Base-by-base conservation (phyloP, 352 stramenopile genomes). In the Globisporangium camurandrum region DNA sequence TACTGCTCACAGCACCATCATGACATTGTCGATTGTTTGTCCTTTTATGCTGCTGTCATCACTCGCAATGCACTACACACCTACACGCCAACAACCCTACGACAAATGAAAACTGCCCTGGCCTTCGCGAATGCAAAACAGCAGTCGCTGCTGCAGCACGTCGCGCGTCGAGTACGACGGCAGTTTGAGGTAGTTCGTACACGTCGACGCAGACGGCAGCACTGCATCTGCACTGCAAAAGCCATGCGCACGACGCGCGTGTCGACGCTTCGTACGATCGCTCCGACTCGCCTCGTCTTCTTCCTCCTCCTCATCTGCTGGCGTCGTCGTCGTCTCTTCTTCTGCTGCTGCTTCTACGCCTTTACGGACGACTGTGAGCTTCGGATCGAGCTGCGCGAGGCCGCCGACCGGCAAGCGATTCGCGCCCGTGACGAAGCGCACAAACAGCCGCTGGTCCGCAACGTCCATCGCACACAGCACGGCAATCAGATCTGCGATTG, bases 111-210 rank as follows among this genome's bases (percentile, higher is more conserved):
- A 92, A 58, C 73, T 88, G 60, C 71, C 70, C 53, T 95, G 85
- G 11, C 85, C 85, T 59, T 95, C 82, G 46, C 68, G 64, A 46
- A 96, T 94, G 54, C 82, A 91, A 46, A 92, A 91, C 24, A 84
- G 52, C 37, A 96, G 58, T 10, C 80, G 77, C 33, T 60, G 48
- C 51, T 74, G 68, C 69, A 96, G 82, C 22, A 82, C 54, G 9
- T 83, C 68, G 20, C 79, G 74, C 31, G 75, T 84, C 26, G 76
- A 93, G 60, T 96, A 96, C 39, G 88, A 83, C n/a, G 86, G 86
- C 23, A 96, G 65, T 65, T 96, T 96, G 28, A 96, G 66, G 66
- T 95, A 95, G 55, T 95, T 93, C 27, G 84, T 88, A 58, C 85
- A 96, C 43, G 86, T 96, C 17, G 81, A 94, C 17, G 83, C 87